phyloP scores from a whole-genome alignment of 2,329 filamentous ascomycete genomes.

The Akanthomyces muscarius region DNA sequence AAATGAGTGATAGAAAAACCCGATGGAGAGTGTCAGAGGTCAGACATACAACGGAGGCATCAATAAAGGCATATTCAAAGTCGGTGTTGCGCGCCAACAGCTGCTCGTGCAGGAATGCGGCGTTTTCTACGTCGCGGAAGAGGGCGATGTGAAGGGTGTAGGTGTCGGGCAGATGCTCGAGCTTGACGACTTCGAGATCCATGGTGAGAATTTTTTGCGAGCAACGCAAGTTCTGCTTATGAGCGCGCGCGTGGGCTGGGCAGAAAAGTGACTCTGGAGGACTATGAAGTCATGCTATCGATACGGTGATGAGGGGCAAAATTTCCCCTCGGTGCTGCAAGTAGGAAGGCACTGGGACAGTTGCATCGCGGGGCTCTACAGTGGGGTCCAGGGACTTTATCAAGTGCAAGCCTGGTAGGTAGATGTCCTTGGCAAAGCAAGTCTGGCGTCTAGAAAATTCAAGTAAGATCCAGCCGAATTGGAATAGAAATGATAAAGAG shows the following conservation, averaged over 20 bases:
- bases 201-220: constrained; percentile 18
- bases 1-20: too few species aligned
- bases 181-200: constrained; percentile 58
- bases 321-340: neutral
- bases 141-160: constrained; percentile 69
- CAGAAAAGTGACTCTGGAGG: neutral
- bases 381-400: neutral
- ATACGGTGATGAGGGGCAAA: constrained; percentile 13
- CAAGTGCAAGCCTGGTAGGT: neutral
- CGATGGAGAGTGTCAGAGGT: neutral
- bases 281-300: neutral
- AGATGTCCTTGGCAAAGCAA: neutral
- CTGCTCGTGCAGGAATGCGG: constrained; percentile 73
- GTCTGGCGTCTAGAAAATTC: too few species aligned
- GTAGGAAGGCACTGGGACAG: neutral
- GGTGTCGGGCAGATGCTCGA: constrained; percentile 70
- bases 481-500: too few species aligned
- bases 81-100: constrained; percentile 77
- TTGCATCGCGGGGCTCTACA: neutral
- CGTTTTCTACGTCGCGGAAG: constrained; percentile 74
- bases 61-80: constrained; percentile 92
- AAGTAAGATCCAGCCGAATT: too few species aligned
- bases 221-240: neutral
- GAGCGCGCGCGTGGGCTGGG: neutral
- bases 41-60: constrained; percentile 67